Conservation (phyloP, 2,329 filamentous ascomycete species). For the Rhynchosporium agropyri region DNA sequence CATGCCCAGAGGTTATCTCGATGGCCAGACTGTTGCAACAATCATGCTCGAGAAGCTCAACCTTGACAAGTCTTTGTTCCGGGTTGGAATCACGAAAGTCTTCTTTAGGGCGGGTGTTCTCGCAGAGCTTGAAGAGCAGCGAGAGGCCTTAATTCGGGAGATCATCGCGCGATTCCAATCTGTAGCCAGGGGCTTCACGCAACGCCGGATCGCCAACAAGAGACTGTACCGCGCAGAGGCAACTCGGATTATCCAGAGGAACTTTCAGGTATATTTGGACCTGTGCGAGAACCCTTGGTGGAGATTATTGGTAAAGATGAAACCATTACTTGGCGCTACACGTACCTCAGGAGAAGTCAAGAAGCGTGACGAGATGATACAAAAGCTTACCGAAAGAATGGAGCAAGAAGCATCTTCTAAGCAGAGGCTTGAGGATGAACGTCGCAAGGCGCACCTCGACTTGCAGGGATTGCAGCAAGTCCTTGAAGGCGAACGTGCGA, state of each 20-base stretch:
- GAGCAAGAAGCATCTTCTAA: constrained; percentile 72
- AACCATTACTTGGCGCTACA: constrained; percentile 88
- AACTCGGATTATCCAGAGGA: constrained; percentile 89
- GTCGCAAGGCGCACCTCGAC: constrained; percentile 82
- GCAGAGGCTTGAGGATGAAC: constrained; percentile 85
- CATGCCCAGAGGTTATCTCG: constrained; percentile 88
- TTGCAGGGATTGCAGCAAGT: constrained; percentile 90
- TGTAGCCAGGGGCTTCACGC: constrained; percentile 84
- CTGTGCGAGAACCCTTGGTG: constrained; percentile 96
- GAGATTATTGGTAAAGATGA: constrained; percentile 93
- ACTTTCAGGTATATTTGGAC: constrained; percentile 89
- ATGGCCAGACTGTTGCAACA: constrained; percentile 81
- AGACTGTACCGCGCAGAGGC: constrained; percentile 92
- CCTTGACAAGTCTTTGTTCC: constrained; percentile 83
- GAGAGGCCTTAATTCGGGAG: constrained; percentile 87
- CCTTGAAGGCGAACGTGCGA: constrained; percentile 90
- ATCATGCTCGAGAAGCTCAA: constrained; percentile 89
- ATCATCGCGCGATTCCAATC: constrained; percentile 96
- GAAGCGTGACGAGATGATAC: constrained; percentile 91
- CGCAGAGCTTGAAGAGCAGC: constrained; percentile 93
- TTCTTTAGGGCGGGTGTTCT: constrained; percentile 97
- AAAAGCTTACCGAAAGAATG: constrained; percentile 83
- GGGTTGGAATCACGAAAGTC: constrained; percentile 94
- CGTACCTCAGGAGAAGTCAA: constrained; percentile 92
- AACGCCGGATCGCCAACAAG: constrained; percentile 88